Base-by-base conservation (phyloP, 257 asterid genomes). In the Fraxinus cuspidata region DNA sequence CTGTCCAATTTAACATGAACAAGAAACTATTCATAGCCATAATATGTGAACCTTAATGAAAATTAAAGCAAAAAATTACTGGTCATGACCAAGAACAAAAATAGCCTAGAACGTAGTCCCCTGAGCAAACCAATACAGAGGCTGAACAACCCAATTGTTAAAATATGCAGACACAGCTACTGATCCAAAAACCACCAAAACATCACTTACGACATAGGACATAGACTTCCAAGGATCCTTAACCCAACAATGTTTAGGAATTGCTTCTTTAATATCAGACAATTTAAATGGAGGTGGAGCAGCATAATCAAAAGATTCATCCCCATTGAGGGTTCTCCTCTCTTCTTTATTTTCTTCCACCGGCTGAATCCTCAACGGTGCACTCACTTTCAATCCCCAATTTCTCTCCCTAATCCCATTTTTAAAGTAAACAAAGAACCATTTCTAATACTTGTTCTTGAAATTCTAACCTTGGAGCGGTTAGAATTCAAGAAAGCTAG, bases 81-180 rank as follows among this genome's bases (percentile, higher is more conserved):
- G 93, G 63, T 96, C 98, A 85, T 93, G 99, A 58, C 98, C 99
- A 77, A 96, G 98, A 85, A 96, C 99, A 87, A 96, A 96, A 37
- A 96, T 88, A 70, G 98, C 99, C 99, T 98, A 95, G 72, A 95
- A 95, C n/a, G n/a, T n/a, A n/a, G n/a, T n/a, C n/a, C n/a, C n/a
- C n/a, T n/a, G n/a, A n/a, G n/a, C n/a, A n/a, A 92, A 68, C 99
- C 98, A 96, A 77, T 93, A 96, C 74, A 96, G 80, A 77, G 99
- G 99, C 99, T 98, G 93, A 16, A 87, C 87, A 82, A 80, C 81
- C 99, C 97, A 93, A 38, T 84, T 92, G 86, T 91, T 91, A 74
- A 86, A 81, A 84, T 89, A 91, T 70, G 94, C 91, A n/a, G 98
- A 98, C 19, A 29, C 89, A 12, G 94, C 97, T 0, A 97, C 99